A percentile compares a stretch with the other conserved stretches of the same genome.
Evolutionary conservation across 352 stramenopile genomes (phyloP).

Genomic region (Globisporangium okanoganense): DNA sequence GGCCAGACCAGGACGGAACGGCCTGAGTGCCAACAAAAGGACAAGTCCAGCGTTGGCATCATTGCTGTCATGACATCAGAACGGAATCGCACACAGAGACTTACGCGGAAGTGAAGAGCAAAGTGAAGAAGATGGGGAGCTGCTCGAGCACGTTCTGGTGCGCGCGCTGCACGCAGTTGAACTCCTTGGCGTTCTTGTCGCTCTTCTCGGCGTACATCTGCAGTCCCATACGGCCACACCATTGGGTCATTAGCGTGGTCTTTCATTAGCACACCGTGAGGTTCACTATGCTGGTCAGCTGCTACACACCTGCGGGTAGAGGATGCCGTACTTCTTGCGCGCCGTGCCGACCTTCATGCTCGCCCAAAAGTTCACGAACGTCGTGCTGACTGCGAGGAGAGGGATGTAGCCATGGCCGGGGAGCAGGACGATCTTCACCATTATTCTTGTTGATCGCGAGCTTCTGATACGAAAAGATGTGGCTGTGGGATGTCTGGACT

Average conservation of each 20-base stretch:
- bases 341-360: constrained; percentile 48
- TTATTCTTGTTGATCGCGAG: neutral
- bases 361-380: constrained; percentile 58
- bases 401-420: constrained; percentile 60
- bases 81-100: constrained; percentile 12
- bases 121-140: constrained; percentile 54
- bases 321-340: constrained; percentile 63
- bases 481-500: neutral
- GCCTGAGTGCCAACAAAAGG: constrained; percentile 23
- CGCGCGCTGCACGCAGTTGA: constrained; percentile 91
- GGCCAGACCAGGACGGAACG: constrained; percentile 57
- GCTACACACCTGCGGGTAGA: constrained; percentile 45
- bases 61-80: neutral
- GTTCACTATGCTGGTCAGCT: too few species aligned
- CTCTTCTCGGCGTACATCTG: constrained; percentile 87
- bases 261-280: too few species aligned
- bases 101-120: constrained; percentile 58
- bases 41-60: neutral
- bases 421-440: constrained; percentile 44
- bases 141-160: constrained; percentile 93
- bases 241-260: constrained; percentile 8
- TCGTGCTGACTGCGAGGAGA: constrained; percentile 47
- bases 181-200: constrained; percentile 84
- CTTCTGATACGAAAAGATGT: neutral
- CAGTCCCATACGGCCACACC: neutral